These are phyloP conservation scores for Sporothrix dimorphospora DNA, from an alignment of 2,329 filamentous ascomycete species.

Conservation along the genomic window DNA sequence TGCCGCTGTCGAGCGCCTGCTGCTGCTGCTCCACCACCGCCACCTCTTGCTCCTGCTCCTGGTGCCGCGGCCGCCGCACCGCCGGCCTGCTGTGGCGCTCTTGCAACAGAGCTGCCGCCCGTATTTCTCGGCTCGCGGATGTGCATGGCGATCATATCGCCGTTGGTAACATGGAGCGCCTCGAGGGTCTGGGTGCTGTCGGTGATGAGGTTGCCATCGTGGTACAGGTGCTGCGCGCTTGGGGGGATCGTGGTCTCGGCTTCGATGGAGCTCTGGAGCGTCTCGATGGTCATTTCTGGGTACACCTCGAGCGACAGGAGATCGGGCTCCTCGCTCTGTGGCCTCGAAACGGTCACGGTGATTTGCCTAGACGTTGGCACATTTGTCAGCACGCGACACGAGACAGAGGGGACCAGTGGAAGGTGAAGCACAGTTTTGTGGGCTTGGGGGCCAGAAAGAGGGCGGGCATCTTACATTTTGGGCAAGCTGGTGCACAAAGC, in stretches of 20 bases:
- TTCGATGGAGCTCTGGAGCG: slow-evolving; percentile 85
- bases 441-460: background rate
- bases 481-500: slow-evolving; percentile 9
- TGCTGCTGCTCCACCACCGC: slow-evolving; percentile 39
- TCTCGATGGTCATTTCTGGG: slow-evolving; percentile 78
- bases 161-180: slow-evolving; percentile 78
- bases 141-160: slow-evolving; percentile 90
- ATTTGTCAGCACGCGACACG: slow-evolving; percentile 2
- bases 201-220: slow-evolving; percentile 80
- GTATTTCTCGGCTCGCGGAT: slow-evolving; percentile 55
- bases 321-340: slow-evolving; percentile 71
- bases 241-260: slow-evolving; percentile 77
- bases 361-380: slow-evolving; percentile 67
- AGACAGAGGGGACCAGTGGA: background rate
- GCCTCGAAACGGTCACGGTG: slow-evolving; percentile 81
- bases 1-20: slow-evolving; percentile 35
- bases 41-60: slow-evolving; percentile 38
- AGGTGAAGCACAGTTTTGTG: background rate
- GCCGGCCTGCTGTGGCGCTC: slow-evolving; percentile 48
- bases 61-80: slow-evolving; percentile 39
- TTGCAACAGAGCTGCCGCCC: background rate
- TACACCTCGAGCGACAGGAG: slow-evolving; percentile 82
- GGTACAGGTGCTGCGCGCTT: slow-evolving; percentile 79
- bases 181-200: slow-evolving; percentile 81
- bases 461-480: slow-evolving; percentile 25